phyloP scores from a whole-genome alignment of 1,284 basidiomycete genomes.

The Volvariella volvacea region DNA sequence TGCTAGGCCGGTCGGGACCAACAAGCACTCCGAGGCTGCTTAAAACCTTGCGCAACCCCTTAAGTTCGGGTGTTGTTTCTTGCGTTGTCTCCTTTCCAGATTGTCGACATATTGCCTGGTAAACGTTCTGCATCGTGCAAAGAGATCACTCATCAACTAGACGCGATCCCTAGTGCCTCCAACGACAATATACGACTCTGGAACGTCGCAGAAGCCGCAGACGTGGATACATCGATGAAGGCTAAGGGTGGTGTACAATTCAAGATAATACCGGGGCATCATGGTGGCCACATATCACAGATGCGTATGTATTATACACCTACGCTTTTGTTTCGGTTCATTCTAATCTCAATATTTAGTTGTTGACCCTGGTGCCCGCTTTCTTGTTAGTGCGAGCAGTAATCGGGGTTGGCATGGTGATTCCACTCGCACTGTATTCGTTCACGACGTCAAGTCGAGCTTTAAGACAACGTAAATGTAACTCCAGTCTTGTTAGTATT shows the following conservation, averaged over 20 bases:
- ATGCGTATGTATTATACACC: slow-evolving; percentile 73
- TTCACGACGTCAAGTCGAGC: slow-evolving; percentile 77
- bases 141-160: slow-evolving; percentile 7
- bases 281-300: slow-evolving; percentile 88
- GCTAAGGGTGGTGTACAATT: slow-evolving; percentile 72
- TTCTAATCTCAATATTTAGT: slow-evolving; percentile 41
- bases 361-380: slow-evolving; percentile 79
- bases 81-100: slow-evolving; percentile 90
- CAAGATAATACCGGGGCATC: slow-evolving; percentile 95
- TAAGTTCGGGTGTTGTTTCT: slow-evolving; percentile 87
- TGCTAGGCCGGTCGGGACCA: slow-evolving; percentile 54
- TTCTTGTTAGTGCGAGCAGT: slow-evolving; percentile 88
- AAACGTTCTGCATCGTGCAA: slow-evolving; percentile 20
- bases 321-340: slow-evolving; percentile 9
- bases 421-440: slow-evolving; percentile 81
- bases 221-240: slow-evolving; percentile 53
- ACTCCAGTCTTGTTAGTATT: not conserved
- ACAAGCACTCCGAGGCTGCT: slow-evolving; percentile 64
- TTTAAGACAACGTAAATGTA: slow-evolving; percentile 10
- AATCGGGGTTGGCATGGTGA: slow-evolving; percentile 95
- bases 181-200: slow-evolving; percentile 92
- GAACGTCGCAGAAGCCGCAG: slow-evolving; percentile 79
- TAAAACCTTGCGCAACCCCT: slow-evolving; percentile 80
- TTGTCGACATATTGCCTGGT: slow-evolving; percentile 86
- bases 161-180: slow-evolving; percentile 60